Base-by-base conservation (phyloP, 345 rosid species). In the Boechera stricta region DNA sequence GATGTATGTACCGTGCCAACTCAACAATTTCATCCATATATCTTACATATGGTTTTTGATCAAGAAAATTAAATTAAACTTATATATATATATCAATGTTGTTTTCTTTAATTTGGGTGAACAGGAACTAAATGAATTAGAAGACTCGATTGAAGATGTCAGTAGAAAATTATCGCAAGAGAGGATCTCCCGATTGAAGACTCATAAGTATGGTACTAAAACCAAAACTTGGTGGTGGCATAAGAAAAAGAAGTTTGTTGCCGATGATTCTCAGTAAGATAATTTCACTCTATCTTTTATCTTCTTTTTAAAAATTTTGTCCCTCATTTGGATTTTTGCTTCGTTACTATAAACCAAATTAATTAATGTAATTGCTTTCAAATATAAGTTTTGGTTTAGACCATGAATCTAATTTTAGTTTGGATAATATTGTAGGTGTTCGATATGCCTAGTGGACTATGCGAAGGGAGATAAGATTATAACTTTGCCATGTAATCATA, bases 81-180 rank as follows among this genome's bases (percentile, higher is more conserved):
- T 36, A 5, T 13, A 38, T 18, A 18, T 18, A 18, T 59, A 35
- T 67, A 31, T 42, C 0, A 29, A 33, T 15, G 12, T 44, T 32
- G 1, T 12, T 13, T 73, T 33, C 4, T 39, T 5, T 1, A 31
- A 45, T 39, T 32, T 77, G 58, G 66, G 9, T 77, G 16, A 56
- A 28, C 2, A 78, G 81, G 82, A 73, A 59, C 0, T 73, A n/a
- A 42, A 53, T 51, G 74, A 67, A n/a, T 41, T 79, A 72, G 74
- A 26, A 79, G 70, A 72, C 0, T 67, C 78, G 0, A 60, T 73
- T 1, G 74, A 74, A n/a, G 18, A 51, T 2, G 75, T 77, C 3
- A 4, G 1, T 31, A 54, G 6, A 61, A 71, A 75, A 12, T 63
- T 77, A 5, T 58, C 77, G 4, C 12, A 66, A 10, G 0, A 0